Conservation (phyloP, 2,329 filamentous ascomycete genomes). For the Ceratocystis destructans region DNA sequence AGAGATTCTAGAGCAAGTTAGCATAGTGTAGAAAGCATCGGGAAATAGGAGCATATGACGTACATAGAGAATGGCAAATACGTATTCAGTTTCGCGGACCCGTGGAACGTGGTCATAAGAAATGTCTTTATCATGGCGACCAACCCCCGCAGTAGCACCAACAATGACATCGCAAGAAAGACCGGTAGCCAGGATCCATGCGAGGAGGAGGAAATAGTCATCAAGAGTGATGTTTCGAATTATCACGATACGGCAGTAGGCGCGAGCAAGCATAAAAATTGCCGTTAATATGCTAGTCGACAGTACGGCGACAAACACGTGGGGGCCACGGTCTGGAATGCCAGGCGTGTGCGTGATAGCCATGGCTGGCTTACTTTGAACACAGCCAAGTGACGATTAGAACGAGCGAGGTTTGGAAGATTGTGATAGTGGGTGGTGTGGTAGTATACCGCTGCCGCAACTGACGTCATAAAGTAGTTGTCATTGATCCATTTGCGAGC, state of each 20-base stretch:
- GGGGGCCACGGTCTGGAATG: slow-evolving; percentile 39
- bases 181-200: slow-evolving; percentile 60
- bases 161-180: slow-evolving; percentile 53
- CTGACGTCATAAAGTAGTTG: not conserved
- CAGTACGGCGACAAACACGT: slow-evolving; percentile 57
- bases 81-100: slow-evolving; percentile 48
- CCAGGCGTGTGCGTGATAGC: slow-evolving; percentile 6
- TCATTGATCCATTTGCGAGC: not conserved
- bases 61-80: slow-evolving; percentile 50
- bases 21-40: not conserved
- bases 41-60: slow-evolving; percentile 21
- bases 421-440: not conserved
- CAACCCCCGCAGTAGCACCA: slow-evolving; percentile 50
- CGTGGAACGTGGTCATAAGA: slow-evolving; percentile 30
- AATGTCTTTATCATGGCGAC: slow-evolving; percentile 52
- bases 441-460: not conserved
- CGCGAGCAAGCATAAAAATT: slow-evolving; percentile 59
- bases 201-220: slow-evolving; percentile 67
- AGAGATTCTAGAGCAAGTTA: slow-evolving; percentile 50
- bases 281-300: slow-evolving; percentile 55
- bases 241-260: slow-evolving; percentile 59
- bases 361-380: not conserved
- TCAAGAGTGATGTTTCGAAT: slow-evolving; percentile 60
- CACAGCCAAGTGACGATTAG: not conserved
- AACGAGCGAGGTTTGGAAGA: not conserved